phyloP scores from a whole-genome alignment of 441 rosid genomes.

The Erysimum cheiri region DNA sequence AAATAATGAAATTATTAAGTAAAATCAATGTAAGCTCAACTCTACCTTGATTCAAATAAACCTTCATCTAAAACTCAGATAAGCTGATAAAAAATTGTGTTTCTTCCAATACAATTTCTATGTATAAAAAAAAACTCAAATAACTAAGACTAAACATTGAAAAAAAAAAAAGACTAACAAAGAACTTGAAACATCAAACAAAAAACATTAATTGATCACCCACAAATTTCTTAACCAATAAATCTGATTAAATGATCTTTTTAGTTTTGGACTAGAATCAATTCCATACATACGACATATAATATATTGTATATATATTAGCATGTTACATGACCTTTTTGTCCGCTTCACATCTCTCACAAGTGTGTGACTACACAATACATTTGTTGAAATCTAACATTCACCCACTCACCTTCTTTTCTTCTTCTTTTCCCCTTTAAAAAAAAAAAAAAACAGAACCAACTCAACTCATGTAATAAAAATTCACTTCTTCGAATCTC shows the following conservation, averaged over 20 bases:
- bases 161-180: neutral
- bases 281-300: neutral
- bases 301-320: neutral
- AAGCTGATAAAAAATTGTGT: neutral
- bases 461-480: conserved; percentile 3
- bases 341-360: conserved; percentile 22
- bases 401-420: conserved; percentile 34
- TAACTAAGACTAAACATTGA: neutral
- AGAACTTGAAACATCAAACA: neutral
- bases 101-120: neutral
- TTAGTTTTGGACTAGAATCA: neutral
- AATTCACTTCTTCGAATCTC: conserved; percentile 37
- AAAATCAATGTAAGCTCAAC: neutral
- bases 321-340: conserved; percentile 19
- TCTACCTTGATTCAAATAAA: neutral
- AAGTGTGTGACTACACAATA: conserved; percentile 20
- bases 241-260: neutral
- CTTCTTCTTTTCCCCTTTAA: neutral
- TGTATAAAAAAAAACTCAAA: neutral
- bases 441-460: conserved; percentile 15
- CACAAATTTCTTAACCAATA: neutral
- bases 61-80: neutral
- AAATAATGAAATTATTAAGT: neutral
- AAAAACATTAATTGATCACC: neutral
- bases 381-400: conserved; percentile 33